Base-by-base conservation (phyloP, 805 yeast species). In the Nakazawaea laoshanensis region DNA sequence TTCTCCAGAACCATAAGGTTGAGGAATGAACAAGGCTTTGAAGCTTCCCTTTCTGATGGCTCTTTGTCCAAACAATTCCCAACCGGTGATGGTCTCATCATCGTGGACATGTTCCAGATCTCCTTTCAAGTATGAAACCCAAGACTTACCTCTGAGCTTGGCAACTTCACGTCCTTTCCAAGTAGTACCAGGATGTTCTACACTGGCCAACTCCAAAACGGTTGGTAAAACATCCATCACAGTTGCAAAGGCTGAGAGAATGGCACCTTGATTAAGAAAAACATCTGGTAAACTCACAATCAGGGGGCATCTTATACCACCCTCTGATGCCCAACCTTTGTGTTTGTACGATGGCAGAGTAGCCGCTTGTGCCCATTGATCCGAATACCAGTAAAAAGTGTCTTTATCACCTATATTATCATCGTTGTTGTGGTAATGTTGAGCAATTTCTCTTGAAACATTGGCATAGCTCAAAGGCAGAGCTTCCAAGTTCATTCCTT, bases 151-250 rank as follows among this genome's bases (percentile, higher is more conserved):
- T 45, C 61, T 56, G 10, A 66, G 65, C 3, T 37, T 39, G n/a
- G 55, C 66, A 9, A 72, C 70, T 7, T 50, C 32, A 9, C 74
- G 48, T 3, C 70, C 71, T 26, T 58, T 49, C 44, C 61, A 71
- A 1, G 18, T 24, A 0, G 44, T 44, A 0, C 65, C 65, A 6
- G 74, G 74, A 33, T 65, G 70, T 11, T 48, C 29, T 3, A 67
- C 51, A n/a, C 55, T 59, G 3, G 76, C 69, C 3, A 70, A 33
- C 1, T 71, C 76, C 11, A 74, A 49, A 7, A 74, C 49, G 0
- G 80, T 74, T 2, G 80, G 80, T 21, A 69, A 48, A 19, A 73
- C 62, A 50, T 74, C 81, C 77, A 73, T 72, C 4, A 74, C 78
- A 0, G 79, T 73, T 11, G 59, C 47, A 38, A 74, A 74, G 15